A percentile compares a stretch with the other conserved stretches of the same genome.
phyloP scores from a whole-genome alignment of 345 rosid species.

The Aquilaria malaccensis region DNA sequence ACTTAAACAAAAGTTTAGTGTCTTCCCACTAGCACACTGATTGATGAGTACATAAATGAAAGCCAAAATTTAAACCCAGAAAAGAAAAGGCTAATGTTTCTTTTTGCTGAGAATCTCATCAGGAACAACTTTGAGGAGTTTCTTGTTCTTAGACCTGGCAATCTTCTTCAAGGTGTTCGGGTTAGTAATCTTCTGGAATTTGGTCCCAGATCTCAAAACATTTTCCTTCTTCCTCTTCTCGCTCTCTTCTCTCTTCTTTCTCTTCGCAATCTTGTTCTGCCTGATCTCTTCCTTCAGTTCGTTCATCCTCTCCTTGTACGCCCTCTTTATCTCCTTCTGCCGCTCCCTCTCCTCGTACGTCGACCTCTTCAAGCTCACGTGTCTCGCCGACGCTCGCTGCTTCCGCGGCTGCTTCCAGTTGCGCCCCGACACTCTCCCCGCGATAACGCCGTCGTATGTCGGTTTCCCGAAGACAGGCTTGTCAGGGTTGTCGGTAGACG shows the following conservation, averaged over 20 bases:
- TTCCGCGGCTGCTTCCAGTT: conserved; percentile 69
- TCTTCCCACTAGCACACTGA: neutral
- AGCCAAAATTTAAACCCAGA: neutral
- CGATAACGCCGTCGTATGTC: conserved; percentile 89
- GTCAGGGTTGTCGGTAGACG: conserved; percentile 61
- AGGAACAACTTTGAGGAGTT: conserved; percentile 66
- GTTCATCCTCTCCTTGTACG: conserved; percentile 61
- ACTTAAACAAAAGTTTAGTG: neutral
- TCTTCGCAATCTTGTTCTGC: conserved; percentile 72
- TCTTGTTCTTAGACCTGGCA: conserved; percentile 68
- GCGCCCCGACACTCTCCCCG: conserved; percentile 83
- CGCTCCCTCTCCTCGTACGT: conserved; percentile 53
- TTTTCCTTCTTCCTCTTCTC: conserved; percentile 91
- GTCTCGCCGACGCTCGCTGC: conserved; percentile 66
- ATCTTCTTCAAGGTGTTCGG: conserved; percentile 85
- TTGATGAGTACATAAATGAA: neutral
- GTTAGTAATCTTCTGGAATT: conserved; percentile 70
- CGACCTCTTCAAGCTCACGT: conserved; percentile 48
- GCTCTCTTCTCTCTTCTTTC: conserved; percentile 75
- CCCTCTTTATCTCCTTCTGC: conserved; percentile 71
- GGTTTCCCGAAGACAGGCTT: conserved; percentile 57
- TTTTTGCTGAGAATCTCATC: conserved; percentile 40
- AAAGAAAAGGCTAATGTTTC: neutral
- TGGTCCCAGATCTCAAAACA: conserved; percentile 66
- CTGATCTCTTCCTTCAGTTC: conserved; percentile 87